Conservation (phyloP, 2,329 filamentous ascomycete genomes). For the Dichotomopilus funicola region DNA sequence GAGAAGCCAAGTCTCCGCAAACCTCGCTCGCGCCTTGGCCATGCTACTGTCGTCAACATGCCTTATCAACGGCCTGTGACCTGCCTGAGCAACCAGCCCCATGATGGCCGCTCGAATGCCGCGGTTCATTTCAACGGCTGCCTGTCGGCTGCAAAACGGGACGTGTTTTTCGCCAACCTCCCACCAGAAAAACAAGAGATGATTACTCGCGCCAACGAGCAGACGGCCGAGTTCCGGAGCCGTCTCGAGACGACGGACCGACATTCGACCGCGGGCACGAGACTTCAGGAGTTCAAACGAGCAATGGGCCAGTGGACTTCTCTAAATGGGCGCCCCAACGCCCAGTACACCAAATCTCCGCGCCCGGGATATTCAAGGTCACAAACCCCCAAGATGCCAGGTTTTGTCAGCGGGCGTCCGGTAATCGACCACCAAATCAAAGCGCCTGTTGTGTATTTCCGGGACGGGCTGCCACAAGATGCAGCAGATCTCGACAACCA, state of each 20-base stretch:
- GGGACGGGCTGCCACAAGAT: slow-evolving; percentile 12
- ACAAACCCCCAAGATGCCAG: background rate
- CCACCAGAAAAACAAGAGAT: slow-evolving; percentile 13
- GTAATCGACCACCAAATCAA: slow-evolving; percentile 14
- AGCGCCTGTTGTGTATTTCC: slow-evolving; percentile 17
- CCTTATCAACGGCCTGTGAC: slow-evolving; percentile 10
- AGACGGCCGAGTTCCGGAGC: slow-evolving; percentile 10
- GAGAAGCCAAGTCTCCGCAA: background rate
- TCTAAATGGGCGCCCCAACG: slow-evolving; percentile 6
- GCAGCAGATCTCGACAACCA: slow-evolving; percentile 6
- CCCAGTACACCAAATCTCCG: background rate
- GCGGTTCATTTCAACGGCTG: slow-evolving; percentile 19
- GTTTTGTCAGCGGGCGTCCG: slow-evolving; percentile 1
- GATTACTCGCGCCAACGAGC: slow-evolving; percentile 14
- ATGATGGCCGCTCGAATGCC: slow-evolving; percentile 14
- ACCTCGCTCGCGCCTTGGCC: background rate
- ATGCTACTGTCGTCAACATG: slow-evolving; percentile 10
- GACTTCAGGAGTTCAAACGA: slow-evolving; percentile 14
- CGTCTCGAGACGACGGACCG: slow-evolving; percentile 18
- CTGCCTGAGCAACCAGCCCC: slow-evolving; percentile 2
- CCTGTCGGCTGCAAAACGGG: slow-evolving; percentile 8
- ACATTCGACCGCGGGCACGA: slow-evolving; percentile 14
- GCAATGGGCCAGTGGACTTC: slow-evolving; percentile 15
- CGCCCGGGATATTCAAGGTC: background rate
- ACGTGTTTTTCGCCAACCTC: slow-evolving; percentile 16